Evolutionary conservation across 139 green algal genomes (phyloP).

Genomic region (Coelastrella sp.): DNA sequence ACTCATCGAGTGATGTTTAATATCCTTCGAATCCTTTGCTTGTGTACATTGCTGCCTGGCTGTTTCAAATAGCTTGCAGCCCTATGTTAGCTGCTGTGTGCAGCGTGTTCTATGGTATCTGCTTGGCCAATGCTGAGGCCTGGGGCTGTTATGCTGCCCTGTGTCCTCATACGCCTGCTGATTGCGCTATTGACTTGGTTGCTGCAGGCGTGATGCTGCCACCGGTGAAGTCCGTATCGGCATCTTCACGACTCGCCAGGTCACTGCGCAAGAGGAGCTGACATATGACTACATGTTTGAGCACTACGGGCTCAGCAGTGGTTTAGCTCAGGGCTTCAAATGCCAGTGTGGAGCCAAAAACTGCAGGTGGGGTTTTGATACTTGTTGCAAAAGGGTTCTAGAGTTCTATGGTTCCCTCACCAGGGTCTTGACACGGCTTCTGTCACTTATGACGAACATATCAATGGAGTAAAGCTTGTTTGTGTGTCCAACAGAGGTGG

Average conservation of each 20-base stretch:
- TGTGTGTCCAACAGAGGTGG: not conserved
- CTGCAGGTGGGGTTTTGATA: conserved; percentile 58
- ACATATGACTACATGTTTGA: conserved; percentile 93
- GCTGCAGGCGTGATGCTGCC: not conserved
- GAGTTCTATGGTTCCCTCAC: no score
- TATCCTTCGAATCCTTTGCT: no score
- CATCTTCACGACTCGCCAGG: conserved; percentile 84
- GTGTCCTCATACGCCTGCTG: not conserved
- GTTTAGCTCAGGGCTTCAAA: conserved; percentile 58
- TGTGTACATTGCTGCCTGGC: no score
- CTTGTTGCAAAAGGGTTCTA: not conserved
- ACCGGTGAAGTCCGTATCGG: conserved; percentile 69
- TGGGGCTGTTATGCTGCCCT: not conserved
- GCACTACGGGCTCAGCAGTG: conserved; percentile 62
- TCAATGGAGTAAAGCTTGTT: no score
- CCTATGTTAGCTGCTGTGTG: no score
- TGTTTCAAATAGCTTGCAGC: no score
- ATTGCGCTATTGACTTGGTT: not conserved
- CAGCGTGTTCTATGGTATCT: no score
- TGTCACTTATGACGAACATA: not conserved
- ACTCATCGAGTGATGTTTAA: no score
- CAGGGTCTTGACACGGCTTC: not conserved
- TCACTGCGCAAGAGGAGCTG: conserved; percentile 84
- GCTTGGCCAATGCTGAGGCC: no score
- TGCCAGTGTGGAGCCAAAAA: conserved; percentile 78